Conservation (phyloP, 2,329 filamentous ascomycete genomes). For the Fusarium agapanthi region DNA sequence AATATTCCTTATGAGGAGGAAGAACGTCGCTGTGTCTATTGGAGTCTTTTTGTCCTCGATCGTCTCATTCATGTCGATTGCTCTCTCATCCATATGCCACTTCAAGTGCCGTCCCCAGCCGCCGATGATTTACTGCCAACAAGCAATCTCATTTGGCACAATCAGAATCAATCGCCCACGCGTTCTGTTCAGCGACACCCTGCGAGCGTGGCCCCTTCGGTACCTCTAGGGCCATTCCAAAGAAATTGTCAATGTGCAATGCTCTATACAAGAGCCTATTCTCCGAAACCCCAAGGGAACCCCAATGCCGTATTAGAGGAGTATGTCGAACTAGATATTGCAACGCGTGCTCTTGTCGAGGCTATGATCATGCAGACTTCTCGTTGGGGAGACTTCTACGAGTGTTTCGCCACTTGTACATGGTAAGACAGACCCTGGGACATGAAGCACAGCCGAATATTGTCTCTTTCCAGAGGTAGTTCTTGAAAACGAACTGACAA, state of each 20-base stretch:
- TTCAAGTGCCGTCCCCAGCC: constrained; percentile 49
- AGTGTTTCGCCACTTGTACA: constrained; percentile 48
- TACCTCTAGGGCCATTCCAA: constrained; percentile 48
- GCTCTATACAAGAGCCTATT: constrained; percentile 45
- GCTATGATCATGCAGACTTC: constrained; percentile 47
- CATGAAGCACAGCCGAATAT: not conserved
- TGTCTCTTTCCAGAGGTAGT: not conserved
- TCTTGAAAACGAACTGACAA: not conserved
- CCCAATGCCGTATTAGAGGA: constrained; percentile 36
- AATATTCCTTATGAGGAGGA: constrained; percentile 48
- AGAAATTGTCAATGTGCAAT: constrained; percentile 49
- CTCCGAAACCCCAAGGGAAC: constrained; percentile 31
- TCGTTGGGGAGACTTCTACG: constrained; percentile 48
- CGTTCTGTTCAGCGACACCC: constrained; percentile 42
- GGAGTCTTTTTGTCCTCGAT: constrained; percentile 55
- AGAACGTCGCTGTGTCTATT: constrained; percentile 53
- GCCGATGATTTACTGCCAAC: constrained; percentile 49
- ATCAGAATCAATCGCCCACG: constrained; percentile 32
- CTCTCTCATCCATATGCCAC: constrained; percentile 44
- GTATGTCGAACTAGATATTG: constrained; percentile 47
- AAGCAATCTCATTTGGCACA: constrained; percentile 47
- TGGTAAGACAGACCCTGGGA: constrained; percentile 39
- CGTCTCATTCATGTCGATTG: constrained; percentile 49
- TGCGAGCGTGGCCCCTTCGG: constrained; percentile 40
- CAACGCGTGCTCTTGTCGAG: constrained; percentile 45